Evolutionary conservation across 176 grass and related monocot species (phyloP), one percentile per base, ranked within the genome.

Genomic region (Musa troglodytarum): DNA sequence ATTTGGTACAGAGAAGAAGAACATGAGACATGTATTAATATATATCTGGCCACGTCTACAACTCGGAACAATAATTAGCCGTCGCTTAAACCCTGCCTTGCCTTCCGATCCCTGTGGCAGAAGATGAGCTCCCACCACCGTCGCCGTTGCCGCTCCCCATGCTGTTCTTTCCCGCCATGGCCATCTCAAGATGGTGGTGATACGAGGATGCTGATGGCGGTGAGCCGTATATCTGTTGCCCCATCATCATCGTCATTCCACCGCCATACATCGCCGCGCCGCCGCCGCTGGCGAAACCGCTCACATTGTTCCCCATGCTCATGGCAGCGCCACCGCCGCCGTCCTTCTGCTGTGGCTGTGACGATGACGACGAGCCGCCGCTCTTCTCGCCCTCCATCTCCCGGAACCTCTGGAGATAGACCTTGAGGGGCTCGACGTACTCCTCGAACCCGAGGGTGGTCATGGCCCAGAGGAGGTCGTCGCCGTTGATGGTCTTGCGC

Each of bases 381-480:
- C 21, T 9, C 71, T 55, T 73, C 21, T 73, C 71, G 21, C 71
- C 71, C 71, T 73, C 71, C 19, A 54, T 73, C 71, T 73, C 71
- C 19, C 52, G 71, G 51, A 73, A 73, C 20, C 51, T 24, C 52
- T 73, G 71, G 71, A 73, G 52, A 22, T 73, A 73, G 71, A 73
- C 51, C 52, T 73, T 73, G 71, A 73, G 71, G 21, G 71, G 71
- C 21, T 73, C 71, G 5, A 55, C 71, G 71, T 73, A 73, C 22
- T 73, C 71, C 71, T 73, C 71, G 71, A 73, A 73, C 11, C 71
- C 71, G 22, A 73, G 71, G 52, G 71, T 73, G 71, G 71, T 54
- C 71, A 73, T 73, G 71, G 71, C 71, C 71, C 71, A 73, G 71
- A 73, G 71, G 22, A 73, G 71, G 52, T 73, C 71, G 52, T 73